Conservation (phyloP, 176 grass and related monocot genomes). For the Olyra latifolia region DNA sequence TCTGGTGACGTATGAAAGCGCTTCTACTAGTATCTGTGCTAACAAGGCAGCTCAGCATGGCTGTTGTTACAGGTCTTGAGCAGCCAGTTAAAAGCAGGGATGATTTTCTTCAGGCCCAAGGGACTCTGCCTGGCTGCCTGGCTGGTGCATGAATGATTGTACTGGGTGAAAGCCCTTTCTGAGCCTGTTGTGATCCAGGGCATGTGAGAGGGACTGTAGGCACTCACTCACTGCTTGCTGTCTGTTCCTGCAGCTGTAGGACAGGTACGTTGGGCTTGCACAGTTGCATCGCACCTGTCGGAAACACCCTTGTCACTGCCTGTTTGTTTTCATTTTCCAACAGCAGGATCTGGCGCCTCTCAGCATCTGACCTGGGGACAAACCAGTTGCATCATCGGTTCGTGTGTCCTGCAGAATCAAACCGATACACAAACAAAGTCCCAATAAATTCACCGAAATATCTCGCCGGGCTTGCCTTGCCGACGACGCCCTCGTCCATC, state of each 20-base stretch:
- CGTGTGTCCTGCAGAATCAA: neutral
- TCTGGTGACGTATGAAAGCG: neutral
- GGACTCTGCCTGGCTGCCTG: neutral
- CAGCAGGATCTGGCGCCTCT: neutral
- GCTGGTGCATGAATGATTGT: neutral
- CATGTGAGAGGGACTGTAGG: neutral
- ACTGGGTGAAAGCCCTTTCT: neutral
- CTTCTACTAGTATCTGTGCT: neutral
- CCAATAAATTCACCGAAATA: slow-evolving; percentile 7
- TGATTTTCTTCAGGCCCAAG: neutral
- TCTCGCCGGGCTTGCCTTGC: neutral
- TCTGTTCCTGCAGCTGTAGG: neutral
- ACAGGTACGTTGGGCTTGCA: neutral
- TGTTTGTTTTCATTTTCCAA: neutral
- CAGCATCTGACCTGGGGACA: neutral
- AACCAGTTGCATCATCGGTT: neutral
- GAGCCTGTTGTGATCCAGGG: slow-evolving; percentile 5
- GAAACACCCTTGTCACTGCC: neutral
- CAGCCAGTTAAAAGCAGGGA: neutral
- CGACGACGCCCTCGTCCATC: neutral
- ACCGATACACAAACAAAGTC: neutral
- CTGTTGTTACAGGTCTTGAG: neutral
- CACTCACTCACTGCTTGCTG: neutral
- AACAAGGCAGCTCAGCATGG: neutral
- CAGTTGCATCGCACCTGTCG: neutral